Evolutionary conservation across 768 basidiomycete genomes (phyloP), one percentile per base, ranked within the genome.

Genomic region (Boletus speciosus): DNA sequence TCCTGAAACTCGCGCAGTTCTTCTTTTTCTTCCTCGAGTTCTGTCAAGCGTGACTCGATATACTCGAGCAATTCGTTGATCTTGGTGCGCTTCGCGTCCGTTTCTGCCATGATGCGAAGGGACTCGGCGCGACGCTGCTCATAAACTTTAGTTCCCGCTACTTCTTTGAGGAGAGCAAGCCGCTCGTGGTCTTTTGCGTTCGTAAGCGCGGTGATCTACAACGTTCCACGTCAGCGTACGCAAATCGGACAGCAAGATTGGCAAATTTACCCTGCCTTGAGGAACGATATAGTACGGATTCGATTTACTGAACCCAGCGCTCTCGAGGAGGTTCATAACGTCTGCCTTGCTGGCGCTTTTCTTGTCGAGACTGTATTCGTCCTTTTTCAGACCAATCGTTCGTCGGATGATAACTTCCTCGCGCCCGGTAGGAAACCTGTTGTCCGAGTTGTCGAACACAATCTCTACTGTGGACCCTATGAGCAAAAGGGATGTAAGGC

Each of bases 221-320:
- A 8, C 5, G 19, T 8, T 27, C 14, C 44, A 15, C 10, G 27
- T 67, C 49, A 66, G 59, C 47, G 23, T 31, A 29, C 51, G 42
- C 21, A 39, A 12, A 29, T 52, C 46, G 10, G n/a, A 38, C 23
- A 34, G 4, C 1, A 23, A 29, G 9, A 3, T 10, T 15, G 29
- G 35, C 10, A 15, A 80, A 86, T 71, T 63, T 29, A 97, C 95
- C 47, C 96, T 78, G 49, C 97, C 97, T 76, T 99, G 97, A 2
- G 97, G 97, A 0, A 98, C 96, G 60, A 99, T 99, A 65, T 98
- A 99, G 69, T 98, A 99, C 0, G 97, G 97, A 66, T 98, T 99
- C n/a, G 88, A 88, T 66, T 93, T 90, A 74, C 90, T 93, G 76
- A 99, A 99, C 1, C 97, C 96, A 1, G 97, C 97, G 66, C 88